phyloP scores from a whole-genome alignment of 208 protist genomes.

The Phytomonas sp. region DNA sequence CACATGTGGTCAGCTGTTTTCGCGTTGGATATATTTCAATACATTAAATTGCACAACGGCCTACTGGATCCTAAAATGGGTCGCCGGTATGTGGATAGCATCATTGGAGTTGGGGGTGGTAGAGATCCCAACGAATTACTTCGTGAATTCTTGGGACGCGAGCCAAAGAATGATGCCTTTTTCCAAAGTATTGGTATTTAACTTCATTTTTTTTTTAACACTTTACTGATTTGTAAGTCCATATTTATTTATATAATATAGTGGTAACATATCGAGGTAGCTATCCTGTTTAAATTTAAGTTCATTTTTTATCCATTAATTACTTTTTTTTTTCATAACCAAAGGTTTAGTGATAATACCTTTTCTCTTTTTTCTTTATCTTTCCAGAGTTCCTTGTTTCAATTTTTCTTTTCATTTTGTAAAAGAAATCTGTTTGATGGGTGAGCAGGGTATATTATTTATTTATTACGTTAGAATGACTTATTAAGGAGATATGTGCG shows the following conservation, averaged over 20 bases:
- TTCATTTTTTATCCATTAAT: not conserved
- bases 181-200: slow-evolving; percentile 56
- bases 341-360: not conserved
- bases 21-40: slow-evolving; percentile 74
- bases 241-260: not conserved
- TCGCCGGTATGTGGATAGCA: slow-evolving; percentile 53
- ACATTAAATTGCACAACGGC: slow-evolving; percentile 56
- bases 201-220: not conserved
- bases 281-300: slow-evolving; percentile 2
- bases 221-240: not conserved
- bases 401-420: slow-evolving; percentile 5
- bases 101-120: slow-evolving; percentile 71
- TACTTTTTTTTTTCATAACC: not conserved
- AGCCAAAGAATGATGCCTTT: slow-evolving; percentile 76
- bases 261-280: not conserved
- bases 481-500: not conserved
- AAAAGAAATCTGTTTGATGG: not conserved
- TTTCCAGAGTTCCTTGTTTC: not conserved
- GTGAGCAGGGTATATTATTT: not conserved
- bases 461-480: not conserved
- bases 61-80: slow-evolving; percentile 61
- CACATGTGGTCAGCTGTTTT: slow-evolving; percentile 88
- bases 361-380: not conserved
- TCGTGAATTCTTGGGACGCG: slow-evolving; percentile 70
- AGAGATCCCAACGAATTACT: slow-evolving; percentile 70